Base-by-base conservation (phyloP, 2,329 filamentous ascomycete genomes). In the Fusarium pseudocircinatum region DNA sequence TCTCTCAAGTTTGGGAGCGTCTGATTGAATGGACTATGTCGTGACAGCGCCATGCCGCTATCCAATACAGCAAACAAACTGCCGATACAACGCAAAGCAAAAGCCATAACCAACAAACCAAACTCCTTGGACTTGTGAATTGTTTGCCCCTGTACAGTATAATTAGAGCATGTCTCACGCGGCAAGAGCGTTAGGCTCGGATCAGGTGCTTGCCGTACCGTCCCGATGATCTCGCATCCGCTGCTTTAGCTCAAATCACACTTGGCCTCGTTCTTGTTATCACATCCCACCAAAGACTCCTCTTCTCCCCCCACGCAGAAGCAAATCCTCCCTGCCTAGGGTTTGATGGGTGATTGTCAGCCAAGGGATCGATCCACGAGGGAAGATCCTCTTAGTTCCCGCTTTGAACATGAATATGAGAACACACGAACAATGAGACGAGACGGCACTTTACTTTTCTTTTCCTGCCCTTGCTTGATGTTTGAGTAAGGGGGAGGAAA, bases 211-310 rank as follows among this genome's bases (percentile, higher is more conserved):
- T 67, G 53, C 62, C 68, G 64, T 69, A 57, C 66, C 67, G 67
- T 73, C 70, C 67, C 70, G 70, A 60, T 71, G 53, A 73, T 73
- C 70, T 73, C 43, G 70, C 70, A 73, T 57, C 70, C 58, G 65
- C 54, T 37, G 56, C 60, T 70, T 42, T 52, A 64, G 64, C 46
- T 67, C 44, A 37, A 7, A 57, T 54, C 57, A 30, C 30, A 46
- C 36, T 32, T 58, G 20, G 20, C 30, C 49, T 52, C 32, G 49
- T 40, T 40, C 11, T 40, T 54, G 36, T 54, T 54, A 58, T 58
- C 54, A 24, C 43, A 52, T 68, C 58, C 58, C 58, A 60, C 50
- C n/a, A 39, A 37, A 32, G 49, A 52, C 39, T 47, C 26, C 43
- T 46, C 53, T 64, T 58, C 24, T 32, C 49, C 60, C 70, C 70